A percentile compares a stretch with the other conserved stretches of the same genome.
Evolutionary conservation across 2,329 filamentous ascomycete genomes (phyloP).

Genomic region (Exophiala sp.): DNA sequence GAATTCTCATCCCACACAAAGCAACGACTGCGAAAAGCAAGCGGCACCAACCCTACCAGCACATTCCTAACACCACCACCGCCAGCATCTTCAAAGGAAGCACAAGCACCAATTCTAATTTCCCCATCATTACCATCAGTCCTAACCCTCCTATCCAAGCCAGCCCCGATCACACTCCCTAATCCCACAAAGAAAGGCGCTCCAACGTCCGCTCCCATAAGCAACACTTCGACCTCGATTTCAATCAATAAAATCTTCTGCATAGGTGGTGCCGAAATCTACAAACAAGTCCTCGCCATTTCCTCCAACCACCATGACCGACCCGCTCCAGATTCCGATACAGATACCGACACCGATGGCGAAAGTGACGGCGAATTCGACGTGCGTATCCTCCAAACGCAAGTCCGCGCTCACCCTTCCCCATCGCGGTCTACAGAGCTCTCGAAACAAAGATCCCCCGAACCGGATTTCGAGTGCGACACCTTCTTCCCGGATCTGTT

Average conservation of each 20-base stretch:
- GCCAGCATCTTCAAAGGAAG: conserved; percentile 7
- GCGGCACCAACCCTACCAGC: not conserved
- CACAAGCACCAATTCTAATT: conserved; percentile 18
- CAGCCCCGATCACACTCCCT: not conserved
- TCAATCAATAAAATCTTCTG: conserved; percentile 66
- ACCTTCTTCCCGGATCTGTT: conserved; percentile 44
- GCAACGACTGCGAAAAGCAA: not conserved
- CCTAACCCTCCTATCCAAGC: conserved; percentile 15
- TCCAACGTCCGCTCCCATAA: conserved; percentile 20
- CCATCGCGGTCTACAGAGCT: not conserved
- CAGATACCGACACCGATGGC: conserved; percentile 8
- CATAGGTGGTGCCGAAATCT: conserved; percentile 87
- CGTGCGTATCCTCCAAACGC: conserved; percentile 31
- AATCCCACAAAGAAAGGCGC: conserved; percentile 13
- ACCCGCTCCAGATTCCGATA: not conserved
- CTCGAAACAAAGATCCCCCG: not conserved
- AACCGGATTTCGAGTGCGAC: conserved; percentile 44
- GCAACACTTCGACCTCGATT: conserved; percentile 14
- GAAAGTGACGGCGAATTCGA: conserved; percentile 11
- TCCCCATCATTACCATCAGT: conserved; percentile 15
- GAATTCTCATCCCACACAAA: not conserved
- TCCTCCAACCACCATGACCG: conserved; percentile 3
- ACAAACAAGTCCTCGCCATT: conserved; percentile 61
- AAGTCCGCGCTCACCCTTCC: conserved; percentile 18
- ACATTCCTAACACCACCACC: conserved; percentile 16